Conservation (phyloP, 2,329 filamentous ascomycete species). For the Ramichloridium luteum region DNA sequence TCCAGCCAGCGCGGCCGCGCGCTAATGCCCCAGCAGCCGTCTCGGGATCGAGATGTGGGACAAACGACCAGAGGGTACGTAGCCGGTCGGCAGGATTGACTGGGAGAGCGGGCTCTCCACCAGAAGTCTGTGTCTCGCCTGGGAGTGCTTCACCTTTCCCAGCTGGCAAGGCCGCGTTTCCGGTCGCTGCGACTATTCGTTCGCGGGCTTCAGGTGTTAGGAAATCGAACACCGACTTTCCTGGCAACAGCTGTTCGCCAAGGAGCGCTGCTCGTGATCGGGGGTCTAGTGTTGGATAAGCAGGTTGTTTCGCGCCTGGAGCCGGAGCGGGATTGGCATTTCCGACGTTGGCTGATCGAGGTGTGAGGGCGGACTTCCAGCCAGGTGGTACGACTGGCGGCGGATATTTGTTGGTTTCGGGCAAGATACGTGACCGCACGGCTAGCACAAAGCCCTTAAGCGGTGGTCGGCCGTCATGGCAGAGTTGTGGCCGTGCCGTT, state of each 20-base stretch:
- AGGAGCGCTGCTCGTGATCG: constrained; percentile 65
- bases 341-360: no score
- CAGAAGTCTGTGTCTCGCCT: not conserved
- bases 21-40: constrained; percentile 35
- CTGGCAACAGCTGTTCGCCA: constrained; percentile 68
- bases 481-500: constrained; percentile 64
- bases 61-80: constrained; percentile 39
- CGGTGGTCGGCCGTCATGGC: constrained; percentile 70
- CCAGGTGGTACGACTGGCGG: constrained; percentile 57
- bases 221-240: constrained; percentile 93
- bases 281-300: constrained; percentile 65
- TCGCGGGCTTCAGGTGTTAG: constrained; percentile 67
- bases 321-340: no score
- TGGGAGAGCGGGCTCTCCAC: no score
- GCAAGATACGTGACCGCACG: constrained; percentile 29
- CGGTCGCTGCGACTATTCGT: constrained; percentile 61
- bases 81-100: constrained; percentile 38
- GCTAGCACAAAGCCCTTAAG: constrained; percentile 70
- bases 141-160: constrained; percentile 32
- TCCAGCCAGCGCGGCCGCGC: constrained; percentile 48
- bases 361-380: constrained; percentile 53
- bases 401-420: constrained; percentile 42
- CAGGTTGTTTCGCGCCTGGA: no score
- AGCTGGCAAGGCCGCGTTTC: constrained; percentile 62
- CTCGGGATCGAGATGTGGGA: constrained; percentile 31